Base-by-base conservation (phyloP, 2,329 filamentous ascomycete species). In the Aaosphaeria pasadenensis region DNA sequence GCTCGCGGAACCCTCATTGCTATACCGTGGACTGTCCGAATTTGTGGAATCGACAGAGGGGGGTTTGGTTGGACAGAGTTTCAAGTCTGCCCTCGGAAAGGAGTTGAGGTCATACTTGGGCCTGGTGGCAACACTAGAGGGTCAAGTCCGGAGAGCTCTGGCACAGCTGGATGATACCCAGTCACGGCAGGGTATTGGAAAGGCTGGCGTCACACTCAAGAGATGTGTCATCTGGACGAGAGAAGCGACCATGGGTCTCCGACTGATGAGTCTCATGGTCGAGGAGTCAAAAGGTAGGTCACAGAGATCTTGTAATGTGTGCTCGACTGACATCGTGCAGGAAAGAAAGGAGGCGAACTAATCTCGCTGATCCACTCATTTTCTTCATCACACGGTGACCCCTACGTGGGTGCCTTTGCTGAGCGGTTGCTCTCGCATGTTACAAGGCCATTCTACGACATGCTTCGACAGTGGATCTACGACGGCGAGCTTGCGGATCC, bases 401-500 rank as follows among this genome's bases (percentile, higher is more conserved):
- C 94, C 0, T 91, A 96, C 56, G 94, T 99, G 29, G 88, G 88
- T 53, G 86, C 86, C 0, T 97, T 97, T 73, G 94, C 94, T 0
- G 92, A 97, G 69, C 84, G 92, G 28, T 78, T 99, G 30, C 79
- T 99, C 5, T 80, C 81, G 5, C 89, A 92, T 61, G 88, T 99
- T 46, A 96, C 94, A 1, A 81, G 88, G 11, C 95, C 95, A 0
- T 99, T 99, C 66, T 99, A 99, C 69, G 89, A 95, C 61, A 96
- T 99, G 76, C 77, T 99, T 46, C 85, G 91, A 46, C 88, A 90
- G 60, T 99, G 94, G 94, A 96, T 99, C 44, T 99, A 99, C 64
- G 92, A 99, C 62, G 94, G 94, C 51, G 95, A 99, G 74, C 80
- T 99, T 11, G 91, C 89, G n/a, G 94, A 99, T 70, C 94, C 95